Conservation (phyloP, 257 asterid genomes). For the Scutellaria galericulata region DNA sequence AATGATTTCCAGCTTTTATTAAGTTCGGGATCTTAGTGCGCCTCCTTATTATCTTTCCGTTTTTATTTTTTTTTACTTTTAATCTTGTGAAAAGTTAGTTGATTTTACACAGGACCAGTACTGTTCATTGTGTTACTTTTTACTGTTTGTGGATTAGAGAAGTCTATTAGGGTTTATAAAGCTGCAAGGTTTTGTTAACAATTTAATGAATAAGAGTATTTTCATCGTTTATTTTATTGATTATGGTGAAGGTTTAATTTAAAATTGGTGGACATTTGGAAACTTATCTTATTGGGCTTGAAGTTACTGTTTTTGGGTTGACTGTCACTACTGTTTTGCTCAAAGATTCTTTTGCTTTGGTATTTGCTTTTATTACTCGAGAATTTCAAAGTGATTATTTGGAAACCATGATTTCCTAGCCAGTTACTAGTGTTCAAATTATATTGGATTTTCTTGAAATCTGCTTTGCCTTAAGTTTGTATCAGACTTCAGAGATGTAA, state of each 20-base stretch:
- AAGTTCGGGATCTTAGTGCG: conserved; percentile 13
- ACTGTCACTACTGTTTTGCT: conserved; percentile 23
- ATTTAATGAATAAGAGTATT: neutral
- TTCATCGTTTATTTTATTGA: conserved; percentile 9
- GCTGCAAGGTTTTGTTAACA: conserved; percentile 18
- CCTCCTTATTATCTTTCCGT: conserved; percentile 7
- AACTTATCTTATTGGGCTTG: conserved; percentile 14
- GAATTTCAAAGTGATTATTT: neutral
- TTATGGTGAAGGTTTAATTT: conserved; percentile 14
- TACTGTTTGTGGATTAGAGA: conserved; percentile 38
- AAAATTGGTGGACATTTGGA: conserved; percentile 18
- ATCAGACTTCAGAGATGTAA: conserved; percentile 19
- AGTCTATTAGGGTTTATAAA: conserved; percentile 41
- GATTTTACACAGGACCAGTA: conserved; percentile 19
- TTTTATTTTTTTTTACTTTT: neutral
- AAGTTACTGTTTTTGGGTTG: conserved; percentile 16
- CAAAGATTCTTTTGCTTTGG: neutral
- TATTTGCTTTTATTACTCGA: conserved; percentile 8
- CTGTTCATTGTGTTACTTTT: conserved; percentile 28
- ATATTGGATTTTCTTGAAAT: conserved; percentile 13
- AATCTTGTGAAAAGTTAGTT: conserved; percentile 25
- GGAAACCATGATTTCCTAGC: conserved; percentile 13
- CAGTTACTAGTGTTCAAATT: neutral
- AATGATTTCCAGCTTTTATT: conserved; percentile 29
- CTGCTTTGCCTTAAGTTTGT: conserved; percentile 24